These are phyloP conservation scores for Ceratobasidium sp. DNA, from an alignment of 1,284 basidiomycete species.

Conservation along the genomic window DNA sequence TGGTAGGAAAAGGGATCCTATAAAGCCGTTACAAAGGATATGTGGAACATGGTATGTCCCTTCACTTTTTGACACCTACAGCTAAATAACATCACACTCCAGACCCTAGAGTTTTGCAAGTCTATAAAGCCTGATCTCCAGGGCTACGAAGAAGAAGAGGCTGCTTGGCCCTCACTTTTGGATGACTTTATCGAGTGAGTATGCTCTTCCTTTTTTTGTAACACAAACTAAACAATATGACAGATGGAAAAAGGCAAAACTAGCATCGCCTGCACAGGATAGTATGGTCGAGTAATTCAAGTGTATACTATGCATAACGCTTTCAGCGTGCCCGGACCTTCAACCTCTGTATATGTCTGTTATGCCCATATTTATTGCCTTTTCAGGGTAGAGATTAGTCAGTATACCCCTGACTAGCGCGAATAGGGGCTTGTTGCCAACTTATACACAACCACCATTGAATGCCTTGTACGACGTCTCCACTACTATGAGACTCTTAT, in stretches of 20 bases:
- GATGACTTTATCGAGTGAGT: constrained; percentile 74
- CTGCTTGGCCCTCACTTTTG: constrained; percentile 83
- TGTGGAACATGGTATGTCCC: constrained; percentile 80
- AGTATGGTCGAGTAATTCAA: constrained; percentile 23
- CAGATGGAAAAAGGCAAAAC: constrained; percentile 38
- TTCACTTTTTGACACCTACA: constrained; percentile 43
- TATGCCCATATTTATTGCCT: constrained; percentile 35
- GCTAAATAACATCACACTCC: constrained; percentile 17
- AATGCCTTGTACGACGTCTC: neutral
- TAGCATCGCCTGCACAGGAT: neutral
- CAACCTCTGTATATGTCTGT: constrained; percentile 7
- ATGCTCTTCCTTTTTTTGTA: neutral
- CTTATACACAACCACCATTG: constrained; percentile 24
- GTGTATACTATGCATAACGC: neutral
- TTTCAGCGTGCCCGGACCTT: neutral
- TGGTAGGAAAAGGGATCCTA: constrained; percentile 71
- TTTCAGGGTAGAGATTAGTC: neutral
- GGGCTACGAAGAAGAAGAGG: constrained; percentile 77
- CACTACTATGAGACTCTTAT: constrained; percentile 10
- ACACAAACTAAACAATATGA: neutral
- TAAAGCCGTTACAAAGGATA: constrained; percentile 81
- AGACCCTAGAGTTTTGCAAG: constrained; percentile 72
- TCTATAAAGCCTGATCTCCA: constrained; percentile 70
- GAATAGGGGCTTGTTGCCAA: constrained; percentile 17
- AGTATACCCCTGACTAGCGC: constrained; percentile 16